Evolutionary conservation across 1,139 yeast species (phyloP), one percentile per base, ranked within the genome.

Genomic region (Hansenula sp.): DNA sequence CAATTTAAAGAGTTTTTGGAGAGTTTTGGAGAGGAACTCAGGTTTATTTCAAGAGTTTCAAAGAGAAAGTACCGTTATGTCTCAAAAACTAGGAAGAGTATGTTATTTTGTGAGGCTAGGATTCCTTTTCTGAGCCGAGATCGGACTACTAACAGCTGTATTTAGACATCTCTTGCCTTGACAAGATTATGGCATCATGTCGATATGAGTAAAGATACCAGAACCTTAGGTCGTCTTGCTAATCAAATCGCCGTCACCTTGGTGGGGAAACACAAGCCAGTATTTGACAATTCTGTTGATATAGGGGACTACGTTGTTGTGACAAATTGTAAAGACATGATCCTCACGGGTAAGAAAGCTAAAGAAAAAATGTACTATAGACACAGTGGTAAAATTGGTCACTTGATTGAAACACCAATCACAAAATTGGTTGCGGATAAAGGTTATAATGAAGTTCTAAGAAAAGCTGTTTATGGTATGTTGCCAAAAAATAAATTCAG

Each of bases 281-380:
- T 90, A 0, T 85, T 69, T 55, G 87, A 91, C 52, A 76, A 76
- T 11, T 68, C 79, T 58, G 74, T 83, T 62, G 99, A 93, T 68
- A 82, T 84, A 54, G 99, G 99, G 12, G 99, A 93, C 66, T 93
- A 91, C 59, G 97, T 93, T 16, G 98, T 93, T 16, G 97, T 93
- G 2, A 87, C 98, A 12, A 93, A 93, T 70, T 90, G 97, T 60
- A 78, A 88, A 48, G 80, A 81, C 54, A 65, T 94, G 57, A 82
- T 81, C 57, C 75, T 85, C 16, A 83, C 96, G 0, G 98, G 98
- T 50, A 83, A 81, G 53, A 93, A 93, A 64, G 65, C 91, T 63
- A 70, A 81, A 47, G 84, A 91, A 47, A 91, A 88, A 66, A 74
- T 81, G n/a, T 93, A 93, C 70, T 84, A 96, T 85, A 77, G 88